Conservation (phyloP, 352 stramenopile genomes). For the Phytophthora vignae region DNA sequence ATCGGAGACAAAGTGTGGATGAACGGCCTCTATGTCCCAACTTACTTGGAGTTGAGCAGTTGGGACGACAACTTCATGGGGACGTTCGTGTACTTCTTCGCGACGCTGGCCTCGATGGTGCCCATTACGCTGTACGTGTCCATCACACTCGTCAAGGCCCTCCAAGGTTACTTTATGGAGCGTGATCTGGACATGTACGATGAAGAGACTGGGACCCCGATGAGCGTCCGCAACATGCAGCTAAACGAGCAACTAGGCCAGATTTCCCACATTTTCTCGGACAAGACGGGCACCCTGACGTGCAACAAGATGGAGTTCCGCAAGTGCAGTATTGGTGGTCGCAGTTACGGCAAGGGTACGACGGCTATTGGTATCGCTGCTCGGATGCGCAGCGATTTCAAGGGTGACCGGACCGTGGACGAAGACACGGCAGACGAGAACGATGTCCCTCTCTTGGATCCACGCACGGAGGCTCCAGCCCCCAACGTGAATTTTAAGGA, state of each 20-base stretch:
- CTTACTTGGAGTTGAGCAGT: constrained; percentile 47
- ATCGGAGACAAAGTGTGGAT: constrained; percentile 70
- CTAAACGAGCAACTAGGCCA: constrained; percentile 90
- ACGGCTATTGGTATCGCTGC: constrained; percentile 83
- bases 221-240: constrained; percentile 88
- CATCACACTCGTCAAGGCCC: constrained; percentile 89
- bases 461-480: constrained; percentile 31
- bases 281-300: constrained; percentile 89
- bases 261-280: constrained; percentile 98
- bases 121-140: constrained; percentile 91
- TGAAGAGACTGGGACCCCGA: constrained; percentile 63
- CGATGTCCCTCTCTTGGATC: constrained; percentile 41
- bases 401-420: constrained; percentile 49
- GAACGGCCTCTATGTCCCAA: constrained; percentile 42
- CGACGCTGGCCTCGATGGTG: constrained; percentile 84
- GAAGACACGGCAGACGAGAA: constrained; percentile 52
- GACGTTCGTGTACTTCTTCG: constrained; percentile 89
- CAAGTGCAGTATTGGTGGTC: constrained; percentile 86
- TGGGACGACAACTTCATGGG: constrained; percentile 54
- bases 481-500: constrained; percentile 89
- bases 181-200: constrained; percentile 89
- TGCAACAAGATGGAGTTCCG: constrained; percentile 93
- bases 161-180: constrained; percentile 92
- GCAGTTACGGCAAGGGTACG: constrained; percentile 85
- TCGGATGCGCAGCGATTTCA: constrained; percentile 70